Evolutionary conservation across 495 filamentous ascomycete species (phyloP).

Genomic region (Xylaria castorea): DNA sequence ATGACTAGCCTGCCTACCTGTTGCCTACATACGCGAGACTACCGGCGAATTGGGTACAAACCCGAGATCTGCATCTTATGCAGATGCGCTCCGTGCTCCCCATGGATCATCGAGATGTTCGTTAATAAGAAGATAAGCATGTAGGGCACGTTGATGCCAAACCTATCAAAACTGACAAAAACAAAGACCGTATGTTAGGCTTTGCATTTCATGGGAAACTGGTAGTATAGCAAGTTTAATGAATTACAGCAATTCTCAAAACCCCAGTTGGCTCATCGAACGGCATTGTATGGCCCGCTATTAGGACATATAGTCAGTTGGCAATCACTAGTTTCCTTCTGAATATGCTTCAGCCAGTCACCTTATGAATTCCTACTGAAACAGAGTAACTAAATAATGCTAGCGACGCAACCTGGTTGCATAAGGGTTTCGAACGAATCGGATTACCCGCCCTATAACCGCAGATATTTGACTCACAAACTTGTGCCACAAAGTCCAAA

Average conservation of each 20-base stretch:
- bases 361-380: background rate
- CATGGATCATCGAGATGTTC: background rate
- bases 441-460: background rate
- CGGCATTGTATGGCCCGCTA: too few species aligned
- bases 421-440: background rate
- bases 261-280: background rate
- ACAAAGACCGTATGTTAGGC: background rate
- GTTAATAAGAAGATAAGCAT: background rate
- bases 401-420: background rate
- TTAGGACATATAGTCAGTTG: too few species aligned
- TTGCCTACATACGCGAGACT: background rate
- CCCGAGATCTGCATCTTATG: background rate
- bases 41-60: background rate
- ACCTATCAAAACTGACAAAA: background rate
- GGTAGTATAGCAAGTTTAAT: background rate
- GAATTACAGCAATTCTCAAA: background rate
- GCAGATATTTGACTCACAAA: background rate
- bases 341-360: too few species aligned
- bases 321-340: too few species aligned
- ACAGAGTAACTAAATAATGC: background rate
- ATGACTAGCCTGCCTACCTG: background rate
- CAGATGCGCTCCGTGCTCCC: background rate
- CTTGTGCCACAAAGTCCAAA: background rate
- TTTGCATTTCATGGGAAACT: background rate
- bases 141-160: background rate